Evolutionary conservation across 345 rosid species (phyloP).

Genomic region (Euphorbia lathyris): DNA sequence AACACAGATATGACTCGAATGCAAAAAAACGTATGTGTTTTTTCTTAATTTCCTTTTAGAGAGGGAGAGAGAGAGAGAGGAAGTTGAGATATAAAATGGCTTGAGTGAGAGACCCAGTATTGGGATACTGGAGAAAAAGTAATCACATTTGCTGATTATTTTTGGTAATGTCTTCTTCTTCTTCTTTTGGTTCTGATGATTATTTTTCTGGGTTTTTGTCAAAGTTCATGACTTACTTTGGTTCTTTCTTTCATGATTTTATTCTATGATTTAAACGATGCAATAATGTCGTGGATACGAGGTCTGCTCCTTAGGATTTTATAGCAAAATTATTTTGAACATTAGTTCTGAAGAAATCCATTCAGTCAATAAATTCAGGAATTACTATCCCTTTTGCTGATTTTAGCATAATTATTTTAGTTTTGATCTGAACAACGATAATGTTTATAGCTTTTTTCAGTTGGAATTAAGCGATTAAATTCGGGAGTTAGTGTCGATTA

Average conservation of each 20-base stretch:
- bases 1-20: conserved; percentile 4
- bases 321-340: background rate
- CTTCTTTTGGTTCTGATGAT: background rate
- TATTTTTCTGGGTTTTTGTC: background rate
- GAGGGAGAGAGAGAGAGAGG: too few relatives aligned
- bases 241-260: background rate
- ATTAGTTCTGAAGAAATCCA: background rate
- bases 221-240: background rate
- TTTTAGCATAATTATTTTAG: too few relatives aligned
- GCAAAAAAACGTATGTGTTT: conserved; percentile 20
- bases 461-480: too few relatives aligned
- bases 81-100: conserved; percentile 14
- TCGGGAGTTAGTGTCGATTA: background rate
- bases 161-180: too few relatives aligned
- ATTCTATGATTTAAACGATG: too few relatives aligned
- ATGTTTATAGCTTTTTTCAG: background rate
- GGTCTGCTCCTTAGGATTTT: background rate
- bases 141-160: background rate
- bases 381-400: too few relatives aligned
- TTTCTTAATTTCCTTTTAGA: conserved; percentile 19
- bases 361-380: background rate
- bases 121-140: background rate
- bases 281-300: too few relatives aligned
- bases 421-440: background rate
- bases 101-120: too few relatives aligned